These are phyloP conservation scores for Chimonanthus salicifolius DNA, from an alignment of 164 flowering plant genomes.

Conservation along the genomic window DNA sequence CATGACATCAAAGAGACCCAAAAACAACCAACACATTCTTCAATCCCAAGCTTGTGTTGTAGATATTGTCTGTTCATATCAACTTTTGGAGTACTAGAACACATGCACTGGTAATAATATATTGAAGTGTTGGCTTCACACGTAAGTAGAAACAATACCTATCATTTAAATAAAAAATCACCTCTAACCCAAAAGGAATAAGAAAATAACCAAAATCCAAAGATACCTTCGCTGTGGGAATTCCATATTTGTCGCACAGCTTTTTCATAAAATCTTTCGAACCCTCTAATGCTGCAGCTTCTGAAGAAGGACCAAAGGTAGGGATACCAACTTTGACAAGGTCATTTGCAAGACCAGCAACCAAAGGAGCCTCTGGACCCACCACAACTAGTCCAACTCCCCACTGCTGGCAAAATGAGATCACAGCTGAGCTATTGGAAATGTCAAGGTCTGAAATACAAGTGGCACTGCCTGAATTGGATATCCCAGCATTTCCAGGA, in stretches of 20 bases:
- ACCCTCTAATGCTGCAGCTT: constrained; percentile 97
- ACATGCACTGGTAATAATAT: neutral
- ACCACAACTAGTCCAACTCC: constrained; percentile 81
- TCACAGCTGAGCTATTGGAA: constrained; percentile 62
- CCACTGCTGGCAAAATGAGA: constrained; percentile 66
- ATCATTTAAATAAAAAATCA: neutral
- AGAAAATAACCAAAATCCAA: neutral
- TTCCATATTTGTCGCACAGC: constrained; percentile 82
- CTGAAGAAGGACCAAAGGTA: constrained; percentile 92
- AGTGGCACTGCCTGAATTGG: constrained; percentile 77
- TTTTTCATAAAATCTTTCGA: constrained; percentile 97
- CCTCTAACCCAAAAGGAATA: too few species aligned
- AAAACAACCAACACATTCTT: neutral
- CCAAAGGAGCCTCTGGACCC: constrained; percentile 98
- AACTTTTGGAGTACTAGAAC: neutral
- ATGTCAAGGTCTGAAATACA: constrained; percentile 72
- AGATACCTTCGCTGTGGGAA: constrained; percentile 91
- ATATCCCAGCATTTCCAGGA: constrained; percentile 97
- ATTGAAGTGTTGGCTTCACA: neutral
- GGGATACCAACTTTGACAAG: constrained; percentile 73
- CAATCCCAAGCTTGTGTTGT: neutral
- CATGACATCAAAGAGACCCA: neutral
- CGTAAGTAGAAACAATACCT: neutral
- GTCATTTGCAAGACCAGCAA: constrained; percentile 87
- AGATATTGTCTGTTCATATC: neutral